These are phyloP conservation scores for Spathaspora boniae DNA, from an alignment of 805 yeast species.

Conservation along the genomic window DNA sequence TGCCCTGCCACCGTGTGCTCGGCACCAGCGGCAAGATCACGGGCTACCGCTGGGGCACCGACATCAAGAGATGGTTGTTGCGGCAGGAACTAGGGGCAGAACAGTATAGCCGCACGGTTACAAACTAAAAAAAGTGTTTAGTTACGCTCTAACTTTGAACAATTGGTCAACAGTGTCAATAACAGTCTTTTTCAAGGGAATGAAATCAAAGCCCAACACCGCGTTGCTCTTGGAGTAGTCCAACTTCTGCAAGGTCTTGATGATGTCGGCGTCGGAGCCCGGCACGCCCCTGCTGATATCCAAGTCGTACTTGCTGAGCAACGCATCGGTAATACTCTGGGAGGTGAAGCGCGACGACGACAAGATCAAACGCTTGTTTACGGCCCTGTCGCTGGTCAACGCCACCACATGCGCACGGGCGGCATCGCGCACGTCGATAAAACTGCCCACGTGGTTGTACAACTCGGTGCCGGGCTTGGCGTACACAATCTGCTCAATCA, in stretches of 20 bases:
- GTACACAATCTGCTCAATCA: constrained; percentile 27
- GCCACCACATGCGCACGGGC: constrained; percentile 21
- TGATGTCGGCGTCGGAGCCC: constrained; percentile 15
- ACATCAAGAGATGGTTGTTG: constrained; percentile 25
- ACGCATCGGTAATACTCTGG: constrained; percentile 22
- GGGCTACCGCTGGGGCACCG: constrained; percentile 38
- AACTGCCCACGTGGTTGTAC: constrained; percentile 14
- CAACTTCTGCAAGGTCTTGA: constrained; percentile 17
- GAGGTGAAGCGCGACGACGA: constrained; percentile 15
- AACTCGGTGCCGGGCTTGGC: constrained; percentile 13
- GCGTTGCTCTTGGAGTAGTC: constrained; percentile 2
- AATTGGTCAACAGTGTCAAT: constrained; percentile 37
- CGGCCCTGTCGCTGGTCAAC: constrained; percentile 17
- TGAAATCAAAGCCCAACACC: constrained; percentile 32
- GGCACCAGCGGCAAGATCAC: constrained; percentile 26
- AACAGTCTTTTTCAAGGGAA: constrained; percentile 32
- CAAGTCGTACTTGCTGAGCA: constrained; percentile 17
- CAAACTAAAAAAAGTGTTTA: no score
- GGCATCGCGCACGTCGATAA: constrained; percentile 24
- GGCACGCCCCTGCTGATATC: constrained; percentile 12
- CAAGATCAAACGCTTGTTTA: constrained; percentile 27
- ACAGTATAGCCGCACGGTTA: no score
- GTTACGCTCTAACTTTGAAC: no score
- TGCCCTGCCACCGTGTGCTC: constrained; percentile 45
- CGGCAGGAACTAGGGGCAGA: constrained; percentile 18